phyloP scores from a whole-genome alignment of 2,329 filamentous ascomycete species.

The Neonectria punicea region DNA sequence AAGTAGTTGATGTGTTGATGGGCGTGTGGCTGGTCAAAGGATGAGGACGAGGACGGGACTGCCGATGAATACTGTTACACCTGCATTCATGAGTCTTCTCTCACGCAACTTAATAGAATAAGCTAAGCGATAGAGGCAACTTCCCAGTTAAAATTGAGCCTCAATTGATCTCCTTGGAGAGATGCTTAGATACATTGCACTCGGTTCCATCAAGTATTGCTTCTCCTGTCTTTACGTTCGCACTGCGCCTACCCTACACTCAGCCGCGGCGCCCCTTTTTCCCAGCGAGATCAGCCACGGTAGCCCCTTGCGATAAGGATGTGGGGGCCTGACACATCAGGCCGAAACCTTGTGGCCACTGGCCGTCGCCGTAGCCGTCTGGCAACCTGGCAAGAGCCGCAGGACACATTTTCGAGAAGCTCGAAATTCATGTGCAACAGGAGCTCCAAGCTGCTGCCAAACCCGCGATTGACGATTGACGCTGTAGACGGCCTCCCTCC shows the following conservation, averaged over 20 bases:
- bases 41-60: not conserved
- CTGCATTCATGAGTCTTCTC: not conserved
- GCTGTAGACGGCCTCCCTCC: constrained; percentile 10
- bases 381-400: constrained; percentile 42
- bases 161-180: not conserved
- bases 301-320: constrained; percentile 31
- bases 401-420: constrained; percentile 47
- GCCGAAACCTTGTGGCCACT: constrained; percentile 41
- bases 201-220: not conserved
- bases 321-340: constrained; percentile 40
- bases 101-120: not conserved
- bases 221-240: not conserved
- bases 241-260: constrained; percentile 1
- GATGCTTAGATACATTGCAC: not conserved
- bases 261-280: not conserved
- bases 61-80: no score
- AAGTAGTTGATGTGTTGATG: not conserved
- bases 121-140: not conserved
- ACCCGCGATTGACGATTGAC: constrained; percentile 34
- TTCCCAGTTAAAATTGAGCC: no score
- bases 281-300: constrained; percentile 5
- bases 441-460: constrained; percentile 37
- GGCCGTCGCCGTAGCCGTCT: not conserved
- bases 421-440: constrained; percentile 37
- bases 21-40: no score